phyloP scores from a whole-genome alignment of 2,329 filamentous ascomycete species.

The Colletotrichum sp. region DNA sequence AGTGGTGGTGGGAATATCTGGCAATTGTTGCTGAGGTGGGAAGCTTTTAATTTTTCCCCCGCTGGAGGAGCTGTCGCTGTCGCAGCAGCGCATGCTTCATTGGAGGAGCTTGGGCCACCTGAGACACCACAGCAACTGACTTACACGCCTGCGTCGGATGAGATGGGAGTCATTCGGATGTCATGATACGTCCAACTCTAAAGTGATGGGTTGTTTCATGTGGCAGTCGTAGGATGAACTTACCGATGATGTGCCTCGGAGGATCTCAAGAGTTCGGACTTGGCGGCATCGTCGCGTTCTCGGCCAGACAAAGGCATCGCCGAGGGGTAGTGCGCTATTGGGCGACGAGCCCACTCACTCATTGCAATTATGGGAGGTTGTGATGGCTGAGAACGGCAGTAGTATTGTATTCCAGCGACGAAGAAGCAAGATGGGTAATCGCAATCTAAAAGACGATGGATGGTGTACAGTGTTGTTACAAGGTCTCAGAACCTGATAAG shows the following conservation, averaged over 20 bases:
- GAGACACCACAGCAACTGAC: background rate
- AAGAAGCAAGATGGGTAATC: background rate
- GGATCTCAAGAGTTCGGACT: background rate
- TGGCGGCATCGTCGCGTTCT: background rate
- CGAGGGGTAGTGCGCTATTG: background rate
- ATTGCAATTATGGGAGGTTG: accelerated
- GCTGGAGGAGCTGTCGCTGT: background rate
- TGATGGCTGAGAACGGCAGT: background rate
- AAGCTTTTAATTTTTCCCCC: background rate
- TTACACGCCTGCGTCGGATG: background rate
- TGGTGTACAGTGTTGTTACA: background rate
- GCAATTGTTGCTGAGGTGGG: background rate
- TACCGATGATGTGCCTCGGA: background rate
- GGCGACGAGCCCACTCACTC: background rate
- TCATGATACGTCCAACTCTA: background rate
- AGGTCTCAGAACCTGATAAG: background rate
- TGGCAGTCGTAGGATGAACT: background rate
- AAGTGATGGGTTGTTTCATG: background rate
- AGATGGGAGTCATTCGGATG: background rate
- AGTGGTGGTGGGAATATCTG: background rate
- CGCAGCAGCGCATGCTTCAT: background rate
- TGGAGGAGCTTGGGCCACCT: conserved; percentile 17
- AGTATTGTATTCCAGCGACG: background rate
- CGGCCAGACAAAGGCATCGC: background rate
- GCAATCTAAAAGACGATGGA: background rate